Conservation (phyloP, 2,329 filamentous ascomycete species). For the Chrysoporthe puriensis region DNA sequence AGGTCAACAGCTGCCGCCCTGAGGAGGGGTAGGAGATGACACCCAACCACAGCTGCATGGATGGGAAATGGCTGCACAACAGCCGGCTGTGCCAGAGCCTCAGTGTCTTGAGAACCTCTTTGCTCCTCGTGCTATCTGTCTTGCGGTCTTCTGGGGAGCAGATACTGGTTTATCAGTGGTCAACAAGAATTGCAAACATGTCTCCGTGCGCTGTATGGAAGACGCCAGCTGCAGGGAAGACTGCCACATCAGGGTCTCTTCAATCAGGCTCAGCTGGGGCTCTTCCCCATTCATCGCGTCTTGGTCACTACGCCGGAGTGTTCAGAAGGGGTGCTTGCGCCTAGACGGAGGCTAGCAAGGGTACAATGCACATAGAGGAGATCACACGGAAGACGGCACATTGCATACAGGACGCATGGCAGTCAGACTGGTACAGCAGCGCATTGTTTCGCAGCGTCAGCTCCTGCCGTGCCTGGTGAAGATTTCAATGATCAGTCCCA, state of each 20-base stretch:
- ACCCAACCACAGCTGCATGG: neutral
- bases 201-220: neutral
- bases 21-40: neutral
- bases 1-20: neutral
- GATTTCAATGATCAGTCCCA: neutral
- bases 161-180: neutral
- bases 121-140: neutral
- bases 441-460: neutral
- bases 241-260: neutral
- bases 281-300: no score
- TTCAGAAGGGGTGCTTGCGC: neutral
- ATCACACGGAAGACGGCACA: neutral
- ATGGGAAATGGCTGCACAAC: neutral
- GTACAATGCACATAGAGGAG: neutral
- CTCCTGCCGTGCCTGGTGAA: neutral
- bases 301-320: neutral
- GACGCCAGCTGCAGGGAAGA: neutral
- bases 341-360: neutral
- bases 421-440: neutral
- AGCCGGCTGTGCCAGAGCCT: neutral
- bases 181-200: neutral
- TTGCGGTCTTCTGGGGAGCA: neutral
- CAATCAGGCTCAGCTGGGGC: neutral
- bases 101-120: neutral
- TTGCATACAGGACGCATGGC: neutral